These are phyloP conservation scores for Theobroma grandiflorum DNA, from an alignment of 441 rosid species.

Conservation along the genomic window DNA sequence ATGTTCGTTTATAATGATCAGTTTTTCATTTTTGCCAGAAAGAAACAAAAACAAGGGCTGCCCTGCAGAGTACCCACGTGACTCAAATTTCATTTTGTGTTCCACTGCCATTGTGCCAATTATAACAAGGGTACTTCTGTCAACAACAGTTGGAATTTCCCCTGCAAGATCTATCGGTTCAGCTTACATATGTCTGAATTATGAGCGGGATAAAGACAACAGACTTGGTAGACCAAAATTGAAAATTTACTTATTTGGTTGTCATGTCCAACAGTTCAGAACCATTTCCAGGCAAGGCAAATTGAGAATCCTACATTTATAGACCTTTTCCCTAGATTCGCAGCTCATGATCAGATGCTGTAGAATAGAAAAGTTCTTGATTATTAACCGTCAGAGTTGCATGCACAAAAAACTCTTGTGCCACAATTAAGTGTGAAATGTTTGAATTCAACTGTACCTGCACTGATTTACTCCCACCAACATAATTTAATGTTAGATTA, in stretches of 20 bases:
- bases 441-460: not conserved
- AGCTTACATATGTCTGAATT: not conserved
- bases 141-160: not conserved
- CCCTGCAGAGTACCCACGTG: not conserved
- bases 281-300: not conserved
- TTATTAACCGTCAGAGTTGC: not conserved
- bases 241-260: not conserved
- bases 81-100: not conserved
- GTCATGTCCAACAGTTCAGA: not conserved
- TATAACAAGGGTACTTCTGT: not conserved
- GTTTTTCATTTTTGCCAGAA: too few species aligned
- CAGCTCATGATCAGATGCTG: not conserved
- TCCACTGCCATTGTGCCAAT: not conserved
- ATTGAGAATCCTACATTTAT: not conserved
- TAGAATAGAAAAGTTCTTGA: not conserved
- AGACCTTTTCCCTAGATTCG: not conserved
- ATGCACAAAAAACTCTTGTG: not conserved
- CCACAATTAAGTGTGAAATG: not conserved
- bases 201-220: not conserved
- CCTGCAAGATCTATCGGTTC: not conserved
- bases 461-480: not conserved
- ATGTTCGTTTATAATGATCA: too few species aligned
- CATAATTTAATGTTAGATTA: not conserved
- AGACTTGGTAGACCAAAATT: not conserved
- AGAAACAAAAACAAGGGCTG: not conserved